Conservation (phyloP, 2,329 filamentous ascomycete species). For the Chaetothyriales sp. region DNA sequence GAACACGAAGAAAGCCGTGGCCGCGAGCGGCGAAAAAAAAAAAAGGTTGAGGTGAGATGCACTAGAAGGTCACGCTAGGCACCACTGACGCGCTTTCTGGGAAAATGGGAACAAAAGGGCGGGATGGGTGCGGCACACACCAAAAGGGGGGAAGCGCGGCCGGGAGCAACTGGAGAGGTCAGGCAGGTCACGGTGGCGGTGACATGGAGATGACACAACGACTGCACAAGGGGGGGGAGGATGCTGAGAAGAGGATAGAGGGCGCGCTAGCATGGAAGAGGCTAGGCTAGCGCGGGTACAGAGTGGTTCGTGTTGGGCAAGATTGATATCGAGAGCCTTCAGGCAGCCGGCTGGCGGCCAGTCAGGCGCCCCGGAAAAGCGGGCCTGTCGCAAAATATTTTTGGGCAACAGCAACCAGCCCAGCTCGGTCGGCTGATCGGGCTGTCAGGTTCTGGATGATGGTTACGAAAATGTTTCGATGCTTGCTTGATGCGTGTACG, state of each 20-base stretch:
- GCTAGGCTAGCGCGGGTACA: not conserved
- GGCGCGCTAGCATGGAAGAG: not conserved
- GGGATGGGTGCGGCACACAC: constrained; percentile 5
- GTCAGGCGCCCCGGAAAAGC: not conserved
- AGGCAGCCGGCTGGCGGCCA: not conserved
- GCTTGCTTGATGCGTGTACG: not conserved
- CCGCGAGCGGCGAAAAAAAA: not conserved
- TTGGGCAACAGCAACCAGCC: not conserved
- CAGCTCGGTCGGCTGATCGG: not conserved
- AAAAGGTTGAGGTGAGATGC: not conserved
- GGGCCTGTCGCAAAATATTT: not conserved
- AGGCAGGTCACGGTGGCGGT: not conserved
- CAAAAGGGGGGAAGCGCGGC: constrained; percentile 1
- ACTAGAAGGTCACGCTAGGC: not conserved
- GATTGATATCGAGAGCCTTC: not conserved
- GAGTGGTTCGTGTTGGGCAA: not conserved
- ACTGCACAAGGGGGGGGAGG: not conserved
- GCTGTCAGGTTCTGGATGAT: not conserved
- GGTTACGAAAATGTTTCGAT: not conserved
- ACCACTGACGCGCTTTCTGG: not conserved
- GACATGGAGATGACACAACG: not conserved
- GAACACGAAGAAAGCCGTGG: not conserved
- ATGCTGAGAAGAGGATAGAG: not conserved
- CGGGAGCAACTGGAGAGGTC: not conserved
- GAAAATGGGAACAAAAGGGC: not conserved